A percentile compares a stretch with the other conserved stretches of the same genome.
phyloP scores from a whole-genome alignment of 2,329 filamentous ascomycete species.

The Penicillium sp. region DNA sequence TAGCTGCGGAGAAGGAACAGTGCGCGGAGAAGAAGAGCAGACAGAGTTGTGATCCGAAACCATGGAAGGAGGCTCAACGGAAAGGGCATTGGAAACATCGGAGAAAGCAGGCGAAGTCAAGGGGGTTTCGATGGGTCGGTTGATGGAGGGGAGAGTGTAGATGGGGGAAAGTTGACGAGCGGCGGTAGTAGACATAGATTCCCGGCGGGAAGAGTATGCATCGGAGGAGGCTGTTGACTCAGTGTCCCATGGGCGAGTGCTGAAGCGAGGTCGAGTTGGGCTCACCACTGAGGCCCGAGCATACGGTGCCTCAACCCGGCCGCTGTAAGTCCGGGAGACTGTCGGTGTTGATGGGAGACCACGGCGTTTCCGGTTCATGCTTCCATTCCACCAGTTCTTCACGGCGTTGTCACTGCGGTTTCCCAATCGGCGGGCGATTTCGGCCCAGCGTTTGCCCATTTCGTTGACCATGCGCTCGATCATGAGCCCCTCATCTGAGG shows the following conservation, averaged over 20 bases:
- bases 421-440: conserved; percentile 79
- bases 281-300: conserved; percentile 32
- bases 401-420: conserved; percentile 93
- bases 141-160: conserved; percentile 39
- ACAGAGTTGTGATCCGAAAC: conserved; percentile 69
- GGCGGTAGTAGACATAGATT: conserved; percentile 20
- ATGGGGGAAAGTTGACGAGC: conserved; percentile 39
- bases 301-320: conserved; percentile 44
- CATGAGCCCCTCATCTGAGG: conserved; percentile 65
- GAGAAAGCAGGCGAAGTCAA: conserved; percentile 67
- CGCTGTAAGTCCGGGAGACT: conserved; percentile 37
- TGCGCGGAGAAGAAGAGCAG: conserved; percentile 61
- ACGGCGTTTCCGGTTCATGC: conserved; percentile 75
- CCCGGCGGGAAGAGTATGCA: conserved; percentile 23
- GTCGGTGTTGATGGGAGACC: conserved; percentile 36
- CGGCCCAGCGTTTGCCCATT: conserved; percentile 87
- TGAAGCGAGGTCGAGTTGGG: conserved; percentile 31
- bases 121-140: conserved; percentile 53
- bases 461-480: conserved; percentile 77
- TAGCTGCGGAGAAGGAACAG: conserved; percentile 42
- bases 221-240: conserved; percentile 14
- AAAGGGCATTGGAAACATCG: conserved; percentile 60
- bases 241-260: conserved; percentile 25
- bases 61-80: conserved; percentile 66
- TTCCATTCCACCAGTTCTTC: conserved; percentile 98